phyloP scores from a whole-genome alignment of 345 rosid genomes.

The Hypericum androsaemum region DNA sequence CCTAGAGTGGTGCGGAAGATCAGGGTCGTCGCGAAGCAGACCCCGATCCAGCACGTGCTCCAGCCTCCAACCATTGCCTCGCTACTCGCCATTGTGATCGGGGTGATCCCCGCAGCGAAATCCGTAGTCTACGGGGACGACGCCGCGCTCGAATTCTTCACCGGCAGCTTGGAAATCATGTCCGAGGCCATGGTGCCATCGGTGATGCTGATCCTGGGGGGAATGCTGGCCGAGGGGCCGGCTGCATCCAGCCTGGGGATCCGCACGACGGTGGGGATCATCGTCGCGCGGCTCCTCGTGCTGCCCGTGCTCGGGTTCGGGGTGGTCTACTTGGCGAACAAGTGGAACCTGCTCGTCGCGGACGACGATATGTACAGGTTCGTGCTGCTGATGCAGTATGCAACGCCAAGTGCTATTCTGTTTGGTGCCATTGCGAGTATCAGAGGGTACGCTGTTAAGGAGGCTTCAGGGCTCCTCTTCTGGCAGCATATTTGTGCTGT shows the following conservation, averaged over 20 bases:
- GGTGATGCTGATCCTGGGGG: constrained; percentile 23
- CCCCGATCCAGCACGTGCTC: constrained; percentile 21
- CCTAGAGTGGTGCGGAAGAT: constrained; percentile 20
- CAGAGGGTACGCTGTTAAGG: constrained; percentile 25
- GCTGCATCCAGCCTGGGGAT: constrained; percentile 28
- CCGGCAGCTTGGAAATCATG: constrained; percentile 22
- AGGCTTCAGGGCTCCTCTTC: constrained; percentile 27
- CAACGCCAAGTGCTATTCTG: constrained; percentile 33
- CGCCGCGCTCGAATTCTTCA: constrained; percentile 17
- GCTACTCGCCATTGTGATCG: constrained; percentile 11
- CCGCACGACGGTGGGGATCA: constrained; percentile 33
- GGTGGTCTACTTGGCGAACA: constrained; percentile 21
- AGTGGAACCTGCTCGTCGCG: constrained; percentile 16
- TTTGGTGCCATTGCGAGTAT: constrained; percentile 23
- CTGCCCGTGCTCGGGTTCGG: constrained; percentile 35
- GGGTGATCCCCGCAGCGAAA: constrained; percentile 12
- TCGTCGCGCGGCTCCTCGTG: constrained; percentile 31
- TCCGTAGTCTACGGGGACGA: constrained; percentile 9
- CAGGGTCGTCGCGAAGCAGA: constrained; percentile 13
- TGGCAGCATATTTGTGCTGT: constrained; percentile 30
- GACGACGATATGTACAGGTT: constrained; percentile 26
- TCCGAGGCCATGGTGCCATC: constrained; percentile 23
- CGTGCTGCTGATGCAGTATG: constrained; percentile 37
- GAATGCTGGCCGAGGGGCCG: constrained; percentile 27
- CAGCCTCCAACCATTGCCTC: constrained; percentile 24